Evolutionary conservation across 2,329 filamentous ascomycete genomes (phyloP).

Genomic region (Cercospora sp.): DNA sequence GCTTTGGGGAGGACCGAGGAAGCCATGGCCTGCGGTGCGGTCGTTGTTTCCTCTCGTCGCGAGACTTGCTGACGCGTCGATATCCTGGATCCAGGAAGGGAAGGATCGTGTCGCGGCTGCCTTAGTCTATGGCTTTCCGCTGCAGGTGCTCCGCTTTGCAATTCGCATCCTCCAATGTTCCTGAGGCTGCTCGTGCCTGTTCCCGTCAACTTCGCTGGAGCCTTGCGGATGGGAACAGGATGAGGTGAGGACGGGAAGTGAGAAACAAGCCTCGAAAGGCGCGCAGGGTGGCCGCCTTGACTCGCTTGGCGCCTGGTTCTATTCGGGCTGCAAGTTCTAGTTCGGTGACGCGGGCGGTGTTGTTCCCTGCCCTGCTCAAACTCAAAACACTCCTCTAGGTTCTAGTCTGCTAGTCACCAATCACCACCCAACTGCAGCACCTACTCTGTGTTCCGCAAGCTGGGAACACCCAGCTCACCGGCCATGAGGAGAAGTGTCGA

Average conservation of each 20-base stretch:
- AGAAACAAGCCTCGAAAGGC: not conserved
- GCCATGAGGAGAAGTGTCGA: not conserved
- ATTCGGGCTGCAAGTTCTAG: not conserved
- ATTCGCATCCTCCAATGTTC: not conserved
- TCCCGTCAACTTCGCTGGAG: not conserved
- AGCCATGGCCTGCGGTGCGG: not conserved
- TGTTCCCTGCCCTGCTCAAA: not conserved
- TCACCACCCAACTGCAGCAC: not conserved
- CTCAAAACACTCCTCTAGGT: not conserved
- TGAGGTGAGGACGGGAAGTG: not conserved
- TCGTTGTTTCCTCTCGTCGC: not conserved
- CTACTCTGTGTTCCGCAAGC: not conserved
- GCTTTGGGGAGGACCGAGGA: constrained; percentile 17
- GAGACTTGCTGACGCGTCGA: not conserved
- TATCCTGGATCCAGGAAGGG: not conserved
- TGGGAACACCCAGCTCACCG: not conserved
- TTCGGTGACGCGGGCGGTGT: not conserved
- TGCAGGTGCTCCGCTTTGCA: not conserved
- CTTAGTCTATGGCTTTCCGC: not conserved
- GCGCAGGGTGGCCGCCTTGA: not conserved
- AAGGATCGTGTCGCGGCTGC: not conserved
- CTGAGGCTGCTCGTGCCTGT: not conserved
- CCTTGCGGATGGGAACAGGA: not conserved
- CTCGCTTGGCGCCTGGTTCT: not conserved
- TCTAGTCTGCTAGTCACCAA: not conserved